Conservation (phyloP, 805 yeast species). For the Saturnispora sekii region DNA sequence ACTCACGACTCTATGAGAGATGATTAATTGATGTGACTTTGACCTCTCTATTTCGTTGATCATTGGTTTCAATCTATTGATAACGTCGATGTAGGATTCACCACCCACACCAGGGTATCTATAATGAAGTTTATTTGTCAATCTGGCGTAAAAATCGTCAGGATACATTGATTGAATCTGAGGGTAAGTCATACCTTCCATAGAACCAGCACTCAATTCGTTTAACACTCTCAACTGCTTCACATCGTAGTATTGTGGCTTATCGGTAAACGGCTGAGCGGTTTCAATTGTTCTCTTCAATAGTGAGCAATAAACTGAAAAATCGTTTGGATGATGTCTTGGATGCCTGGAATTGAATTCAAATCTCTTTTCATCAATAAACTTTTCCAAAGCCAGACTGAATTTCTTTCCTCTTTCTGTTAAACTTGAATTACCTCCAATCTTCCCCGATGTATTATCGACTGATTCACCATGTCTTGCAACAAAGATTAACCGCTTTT, state of each 20-base stretch:
- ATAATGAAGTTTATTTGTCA: slow-evolving; percentile 70
- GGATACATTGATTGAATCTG: slow-evolving; percentile 71
- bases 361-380: slow-evolving; percentile 59
- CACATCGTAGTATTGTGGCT: slow-evolving; percentile 43
- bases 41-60: slow-evolving; percentile 91
- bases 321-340: slow-evolving; percentile 38
- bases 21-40: slow-evolving; percentile 71
- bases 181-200: slow-evolving; percentile 87
- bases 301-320: slow-evolving; percentile 81
- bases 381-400: slow-evolving; percentile 60
- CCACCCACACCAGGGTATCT: slow-evolving; percentile 98
- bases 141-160: slow-evolving; percentile 66
- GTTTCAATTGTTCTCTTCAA: slow-evolving; percentile 70
- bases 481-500: slow-evolving; percentile 88
- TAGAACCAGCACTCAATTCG: slow-evolving; percentile 88
- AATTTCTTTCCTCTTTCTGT: slow-evolving; percentile 74
- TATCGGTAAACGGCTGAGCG: slow-evolving; percentile 66
- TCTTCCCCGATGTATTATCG: slow-evolving; percentile 75
- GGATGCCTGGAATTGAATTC: slow-evolving; percentile 59
- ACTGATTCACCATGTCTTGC: slow-evolving; percentile 90
- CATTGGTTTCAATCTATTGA: slow-evolving; percentile 79
- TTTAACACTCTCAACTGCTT: slow-evolving; percentile 90
- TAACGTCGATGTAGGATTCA: slow-evolving; percentile 88
- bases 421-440: slow-evolving; percentile 84
- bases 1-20: slow-evolving; percentile 87